Conservation (phyloP, 177 flowering plant genomes). For the Vitis hybrid region DNA sequence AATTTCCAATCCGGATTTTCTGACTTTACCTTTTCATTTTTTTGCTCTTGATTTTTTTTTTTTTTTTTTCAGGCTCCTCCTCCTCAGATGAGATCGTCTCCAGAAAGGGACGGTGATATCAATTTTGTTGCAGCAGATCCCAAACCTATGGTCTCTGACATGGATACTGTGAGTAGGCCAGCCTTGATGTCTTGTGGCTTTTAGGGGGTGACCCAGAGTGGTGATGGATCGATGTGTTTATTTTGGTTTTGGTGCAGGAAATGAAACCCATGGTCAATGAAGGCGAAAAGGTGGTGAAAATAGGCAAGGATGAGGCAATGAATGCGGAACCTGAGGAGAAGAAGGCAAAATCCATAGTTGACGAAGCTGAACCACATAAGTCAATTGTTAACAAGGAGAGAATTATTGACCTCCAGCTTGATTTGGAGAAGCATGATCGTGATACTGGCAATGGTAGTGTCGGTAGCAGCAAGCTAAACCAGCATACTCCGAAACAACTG, state of each 20-base stretch:
- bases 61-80: conserved; percentile 60
- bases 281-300: conserved; percentile 29
- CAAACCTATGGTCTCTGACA: conserved; percentile 36
- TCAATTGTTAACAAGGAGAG: conserved; percentile 33
- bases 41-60: not conserved
- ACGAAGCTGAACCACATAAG: conserved; percentile 39
- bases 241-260: conserved; percentile 26
- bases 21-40: not conserved
- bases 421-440: conserved; percentile 54
- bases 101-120: conserved; percentile 63
- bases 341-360: conserved; percentile 27
- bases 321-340: conserved; percentile 33
- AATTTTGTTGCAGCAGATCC: conserved; percentile 41
- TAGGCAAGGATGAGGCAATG: conserved; percentile 26
- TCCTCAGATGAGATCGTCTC: conserved; percentile 64
- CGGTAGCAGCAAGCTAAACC: conserved; percentile 26
- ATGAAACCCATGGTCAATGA: conserved; percentile 30
- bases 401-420: conserved; percentile 56
- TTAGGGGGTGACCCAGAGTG: not conserved
- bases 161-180: conserved; percentile 46
- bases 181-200: not conserved
- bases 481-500: conserved; percentile 31
- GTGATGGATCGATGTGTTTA: not conserved
- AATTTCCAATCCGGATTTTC: not conserved
- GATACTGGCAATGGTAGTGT: conserved; percentile 24